These are phyloP conservation scores for Ulvella scutata DNA, from an alignment of 139 green algal species.

Conservation along the genomic window DNA sequence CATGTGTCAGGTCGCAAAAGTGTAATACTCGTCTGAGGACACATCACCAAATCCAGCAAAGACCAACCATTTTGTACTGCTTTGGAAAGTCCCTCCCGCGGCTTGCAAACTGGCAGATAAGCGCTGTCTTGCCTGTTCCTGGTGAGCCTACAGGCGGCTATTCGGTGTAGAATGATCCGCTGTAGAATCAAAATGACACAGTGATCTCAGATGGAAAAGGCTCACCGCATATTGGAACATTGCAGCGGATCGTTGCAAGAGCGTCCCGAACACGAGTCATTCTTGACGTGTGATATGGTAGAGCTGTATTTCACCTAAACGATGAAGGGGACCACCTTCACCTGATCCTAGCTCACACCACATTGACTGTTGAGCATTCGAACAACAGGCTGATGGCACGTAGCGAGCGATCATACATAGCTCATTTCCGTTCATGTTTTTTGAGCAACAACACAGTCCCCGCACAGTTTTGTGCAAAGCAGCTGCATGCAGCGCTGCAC, in stretches of 20 bases:
- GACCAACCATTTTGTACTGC: not conserved
- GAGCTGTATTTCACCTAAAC: too few species aligned
- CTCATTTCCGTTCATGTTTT: too few species aligned
- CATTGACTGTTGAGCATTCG: too few species aligned
- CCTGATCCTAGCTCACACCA: too few species aligned
- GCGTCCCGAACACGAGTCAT: too few species aligned
- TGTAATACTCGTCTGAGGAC: not conserved
- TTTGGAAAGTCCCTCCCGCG: not conserved
- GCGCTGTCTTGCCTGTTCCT: not conserved
- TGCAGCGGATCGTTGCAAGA: not conserved
- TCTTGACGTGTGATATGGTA: too few species aligned
- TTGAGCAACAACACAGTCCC: too few species aligned
- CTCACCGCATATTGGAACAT: not conserved
- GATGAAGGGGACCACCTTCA: too few species aligned
- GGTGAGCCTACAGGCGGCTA: not conserved
- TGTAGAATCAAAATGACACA: not conserved
- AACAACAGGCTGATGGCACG: too few species aligned
- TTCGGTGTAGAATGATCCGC: not conserved
- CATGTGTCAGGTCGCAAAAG: not conserved
- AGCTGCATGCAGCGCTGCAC: too few species aligned
- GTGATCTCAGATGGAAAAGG: not conserved
- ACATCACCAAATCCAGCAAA: not conserved
- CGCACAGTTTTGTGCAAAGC: too few species aligned
- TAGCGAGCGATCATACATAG: too few species aligned
- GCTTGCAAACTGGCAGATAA: not conserved